These are phyloP conservation scores for Chytriomyces confervae DNA, from an alignment of 192 early-diverging fungal species.

Conservation along the genomic window DNA sequence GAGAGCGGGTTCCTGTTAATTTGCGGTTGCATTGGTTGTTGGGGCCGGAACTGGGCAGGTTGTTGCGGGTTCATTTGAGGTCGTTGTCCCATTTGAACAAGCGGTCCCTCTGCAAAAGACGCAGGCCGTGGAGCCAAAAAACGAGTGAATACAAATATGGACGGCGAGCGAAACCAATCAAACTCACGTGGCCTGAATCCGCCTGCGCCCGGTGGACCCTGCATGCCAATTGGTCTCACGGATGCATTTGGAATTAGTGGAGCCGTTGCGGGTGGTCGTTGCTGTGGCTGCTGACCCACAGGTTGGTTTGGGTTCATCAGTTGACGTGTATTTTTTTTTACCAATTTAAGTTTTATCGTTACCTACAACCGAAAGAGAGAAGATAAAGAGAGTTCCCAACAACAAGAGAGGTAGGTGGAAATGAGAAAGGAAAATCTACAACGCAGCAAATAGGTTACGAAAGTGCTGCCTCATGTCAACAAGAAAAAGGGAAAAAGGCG, in stretches of 20 bases:
- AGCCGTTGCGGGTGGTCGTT: constrained; percentile 12
- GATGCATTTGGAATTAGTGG: background rate
- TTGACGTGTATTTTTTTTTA: too few species aligned
- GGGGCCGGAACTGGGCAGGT: background rate
- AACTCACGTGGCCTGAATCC: constrained; percentile 20
- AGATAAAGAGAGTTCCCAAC: too few species aligned
- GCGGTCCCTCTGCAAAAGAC: background rate
- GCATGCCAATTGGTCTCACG: background rate
- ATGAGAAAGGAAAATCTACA: too few species aligned
- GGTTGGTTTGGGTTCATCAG: too few species aligned
- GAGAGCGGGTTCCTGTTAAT: background rate
- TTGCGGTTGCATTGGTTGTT: background rate
- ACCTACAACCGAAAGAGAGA: too few species aligned
- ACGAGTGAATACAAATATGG: background rate
- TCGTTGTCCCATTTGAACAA: background rate
- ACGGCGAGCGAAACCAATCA: background rate
- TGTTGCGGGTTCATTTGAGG: background rate
- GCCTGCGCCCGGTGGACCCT: constrained; percentile 1
- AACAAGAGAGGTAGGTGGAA: too few species aligned
- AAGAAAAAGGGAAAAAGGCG: background rate
- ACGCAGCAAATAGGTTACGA: too few species aligned
- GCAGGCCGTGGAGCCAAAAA: background rate
- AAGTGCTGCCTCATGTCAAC: too few species aligned
- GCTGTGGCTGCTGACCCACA: background rate
- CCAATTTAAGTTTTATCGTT: too few species aligned